These are phyloP conservation scores for Eucalyptus victrix DNA, from an alignment of 345 rosid genomes.

Conservation along the genomic window DNA sequence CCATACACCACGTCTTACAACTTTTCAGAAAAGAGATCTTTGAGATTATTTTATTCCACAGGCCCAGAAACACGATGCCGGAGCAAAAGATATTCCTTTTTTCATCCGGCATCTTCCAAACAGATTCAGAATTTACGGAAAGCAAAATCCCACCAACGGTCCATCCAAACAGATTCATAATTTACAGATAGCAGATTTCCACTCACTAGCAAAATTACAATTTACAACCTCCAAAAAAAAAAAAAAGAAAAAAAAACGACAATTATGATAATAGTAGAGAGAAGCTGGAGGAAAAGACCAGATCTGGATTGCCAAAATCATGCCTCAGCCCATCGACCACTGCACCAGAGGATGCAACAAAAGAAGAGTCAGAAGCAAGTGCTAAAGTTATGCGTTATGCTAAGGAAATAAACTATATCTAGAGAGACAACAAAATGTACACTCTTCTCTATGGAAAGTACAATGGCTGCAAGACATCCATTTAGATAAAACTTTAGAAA, in stretches of 20 bases:
- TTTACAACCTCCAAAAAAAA: background rate
- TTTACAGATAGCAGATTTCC: background rate
- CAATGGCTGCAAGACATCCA: background rate
- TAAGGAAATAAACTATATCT: background rate
- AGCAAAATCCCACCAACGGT: background rate
- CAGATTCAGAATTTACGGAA: background rate
- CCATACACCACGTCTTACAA: background rate
- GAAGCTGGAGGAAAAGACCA: background rate
- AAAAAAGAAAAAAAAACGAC: background rate
- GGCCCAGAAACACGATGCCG: background rate
- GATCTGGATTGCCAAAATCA: background rate
- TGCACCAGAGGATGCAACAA: background rate
- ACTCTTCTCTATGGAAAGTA: background rate
- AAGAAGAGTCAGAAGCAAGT: background rate
- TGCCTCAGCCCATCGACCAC: background rate
- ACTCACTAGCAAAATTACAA: background rate
- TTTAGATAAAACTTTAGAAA: background rate
- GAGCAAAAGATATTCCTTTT: background rate
- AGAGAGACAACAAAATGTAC: background rate
- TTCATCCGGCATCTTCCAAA: background rate
- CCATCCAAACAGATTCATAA: background rate
- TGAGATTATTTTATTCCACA: background rate
- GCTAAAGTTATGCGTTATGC: background rate
- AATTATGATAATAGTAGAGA: background rate
- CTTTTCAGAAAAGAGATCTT: background rate